These are phyloP conservation scores for Cercospora brassicicola DNA, from an alignment of 2,329 filamentous ascomycete genomes.

Conservation along the genomic window DNA sequence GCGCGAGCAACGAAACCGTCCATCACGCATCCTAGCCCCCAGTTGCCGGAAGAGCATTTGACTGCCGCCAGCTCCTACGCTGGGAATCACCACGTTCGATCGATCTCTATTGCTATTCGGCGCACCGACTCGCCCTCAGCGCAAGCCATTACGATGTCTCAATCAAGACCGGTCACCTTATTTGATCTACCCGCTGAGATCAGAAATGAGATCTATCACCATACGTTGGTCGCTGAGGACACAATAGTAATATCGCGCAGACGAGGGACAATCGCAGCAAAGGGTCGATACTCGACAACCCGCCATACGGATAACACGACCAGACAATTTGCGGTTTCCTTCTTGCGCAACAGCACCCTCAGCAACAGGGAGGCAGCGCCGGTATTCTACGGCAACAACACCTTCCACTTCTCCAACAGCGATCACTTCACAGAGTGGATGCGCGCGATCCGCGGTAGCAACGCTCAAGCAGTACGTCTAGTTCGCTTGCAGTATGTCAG, in stretches of 20 bases:
- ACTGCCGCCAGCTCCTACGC: no score
- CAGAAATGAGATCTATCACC: background rate
- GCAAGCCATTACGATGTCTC: no score
- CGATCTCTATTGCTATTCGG: no score
- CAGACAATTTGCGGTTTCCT: background rate
- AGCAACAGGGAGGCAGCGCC: background rate
- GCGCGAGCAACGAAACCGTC: no score
- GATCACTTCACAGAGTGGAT: slow-evolving; percentile 2
- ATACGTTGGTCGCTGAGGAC: background rate
- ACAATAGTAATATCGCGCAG: background rate
- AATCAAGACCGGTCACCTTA: no score
- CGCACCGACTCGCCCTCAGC: no score
- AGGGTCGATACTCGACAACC: background rate
- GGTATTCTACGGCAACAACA: background rate
- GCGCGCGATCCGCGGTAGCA: background rate
- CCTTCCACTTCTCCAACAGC: background rate
- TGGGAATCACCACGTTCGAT: no score
- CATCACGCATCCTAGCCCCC: no score
- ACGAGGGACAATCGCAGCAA: background rate
- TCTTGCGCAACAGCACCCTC: background rate
- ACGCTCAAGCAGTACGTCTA: background rate
- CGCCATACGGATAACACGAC: background rate
- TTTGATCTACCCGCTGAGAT: background rate
- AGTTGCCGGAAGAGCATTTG: no score
- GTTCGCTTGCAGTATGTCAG: background rate